Conservation (phyloP, 768 basidiomycete genomes). For the Rhizopogon salebrosus region DNA sequence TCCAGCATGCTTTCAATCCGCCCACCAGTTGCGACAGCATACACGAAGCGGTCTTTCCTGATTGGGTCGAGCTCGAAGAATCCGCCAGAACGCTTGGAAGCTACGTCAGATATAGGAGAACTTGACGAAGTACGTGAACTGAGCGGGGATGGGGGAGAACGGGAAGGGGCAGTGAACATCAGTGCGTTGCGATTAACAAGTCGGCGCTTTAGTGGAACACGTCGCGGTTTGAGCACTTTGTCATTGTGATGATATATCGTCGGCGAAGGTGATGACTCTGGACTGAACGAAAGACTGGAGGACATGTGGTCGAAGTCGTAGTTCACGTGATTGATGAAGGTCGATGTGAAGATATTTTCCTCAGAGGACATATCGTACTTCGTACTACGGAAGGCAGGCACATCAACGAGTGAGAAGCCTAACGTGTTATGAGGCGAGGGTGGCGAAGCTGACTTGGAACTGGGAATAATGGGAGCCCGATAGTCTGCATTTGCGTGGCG, state of each 20-base stretch:
- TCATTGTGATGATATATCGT: background rate
- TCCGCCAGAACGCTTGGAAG: slow-evolving; percentile 16
- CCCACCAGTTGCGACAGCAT: slow-evolving; percentile 6
- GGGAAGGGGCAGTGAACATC: background rate
- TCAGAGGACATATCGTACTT: background rate
- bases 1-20: background rate
- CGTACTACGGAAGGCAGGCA: background rate
- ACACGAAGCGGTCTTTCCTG: slow-evolving; percentile 11
- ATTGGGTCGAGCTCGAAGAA: slow-evolving; percentile 12
- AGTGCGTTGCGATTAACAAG: background rate
- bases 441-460: background rate
- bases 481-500: background rate
- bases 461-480: background rate
- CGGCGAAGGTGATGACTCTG: background rate
- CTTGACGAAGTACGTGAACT: slow-evolving; percentile 9
- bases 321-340: background rate
- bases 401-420: background rate
- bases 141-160: slow-evolving; percentile 13
- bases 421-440: background rate
- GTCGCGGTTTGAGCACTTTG: background rate
- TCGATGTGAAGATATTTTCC: background rate
- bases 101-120: background rate
- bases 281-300: background rate
- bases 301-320: background rate
- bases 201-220: background rate